These are phyloP conservation scores for Corinectria fuckeliana DNA, from an alignment of 2,329 filamentous ascomycete species.

Conservation along the genomic window DNA sequence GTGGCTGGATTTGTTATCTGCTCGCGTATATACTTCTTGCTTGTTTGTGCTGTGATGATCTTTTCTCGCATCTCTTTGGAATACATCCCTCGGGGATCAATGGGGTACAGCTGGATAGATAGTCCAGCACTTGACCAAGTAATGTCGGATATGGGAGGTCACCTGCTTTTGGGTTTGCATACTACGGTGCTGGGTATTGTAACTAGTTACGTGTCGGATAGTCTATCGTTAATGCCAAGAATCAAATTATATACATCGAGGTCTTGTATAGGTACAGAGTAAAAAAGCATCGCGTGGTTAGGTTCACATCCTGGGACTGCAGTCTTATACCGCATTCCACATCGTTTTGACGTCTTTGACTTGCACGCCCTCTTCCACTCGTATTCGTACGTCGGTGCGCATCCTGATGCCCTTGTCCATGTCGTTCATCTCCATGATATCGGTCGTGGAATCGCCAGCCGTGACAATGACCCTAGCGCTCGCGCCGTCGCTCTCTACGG, in stretches of 20 bases:
- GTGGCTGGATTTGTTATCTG: conserved; percentile 14
- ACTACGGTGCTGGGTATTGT: background rate
- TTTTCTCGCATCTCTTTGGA: background rate
- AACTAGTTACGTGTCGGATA: background rate
- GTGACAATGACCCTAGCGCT: conserved; percentile 10
- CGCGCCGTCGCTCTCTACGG: conserved; percentile 9
- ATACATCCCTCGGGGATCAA: background rate
- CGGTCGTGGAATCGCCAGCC: conserved; percentile 21
- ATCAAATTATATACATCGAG: conserved; percentile 3
- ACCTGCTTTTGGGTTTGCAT: background rate
- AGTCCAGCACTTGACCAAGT: background rate
- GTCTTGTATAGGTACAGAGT: background rate
- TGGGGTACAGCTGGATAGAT: background rate
- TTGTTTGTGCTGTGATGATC: background rate
- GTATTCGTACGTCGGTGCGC: conserved; percentile 30
- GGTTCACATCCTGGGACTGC: background rate
- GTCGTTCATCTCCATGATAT: conserved; percentile 20
- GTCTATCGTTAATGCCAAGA: conserved; percentile 1
- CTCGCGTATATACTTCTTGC: conserved; percentile 2
- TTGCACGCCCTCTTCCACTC: conserved; percentile 26
- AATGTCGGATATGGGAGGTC: background rate
- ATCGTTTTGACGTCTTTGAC: conserved; percentile 26
- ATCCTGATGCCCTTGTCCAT: conserved; percentile 25
- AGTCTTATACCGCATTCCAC: conserved; percentile 28
- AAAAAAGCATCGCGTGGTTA: background rate